Evolutionary conservation across 495 filamentous ascomycete genomes (phyloP).

Genomic region (Penicillium chermesinum): DNA sequence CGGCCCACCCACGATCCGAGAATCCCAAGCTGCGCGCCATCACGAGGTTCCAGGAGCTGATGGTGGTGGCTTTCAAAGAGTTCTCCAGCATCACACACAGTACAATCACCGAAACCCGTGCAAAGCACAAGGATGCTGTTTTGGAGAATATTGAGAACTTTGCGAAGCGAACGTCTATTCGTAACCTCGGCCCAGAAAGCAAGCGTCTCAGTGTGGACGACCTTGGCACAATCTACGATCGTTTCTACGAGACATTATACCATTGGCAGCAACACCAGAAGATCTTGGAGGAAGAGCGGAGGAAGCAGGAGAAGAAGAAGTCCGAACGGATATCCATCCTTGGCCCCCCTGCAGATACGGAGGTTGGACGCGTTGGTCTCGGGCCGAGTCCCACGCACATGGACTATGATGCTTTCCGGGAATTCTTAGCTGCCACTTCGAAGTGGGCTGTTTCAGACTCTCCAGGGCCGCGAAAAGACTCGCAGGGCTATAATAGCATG

Average conservation of each 20-base stretch:
- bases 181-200: slow-evolving; percentile 92
- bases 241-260: slow-evolving; percentile 86
- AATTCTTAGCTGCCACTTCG: slow-evolving; percentile 82
- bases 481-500: slow-evolving; percentile 48
- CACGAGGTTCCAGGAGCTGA: slow-evolving; percentile 93
- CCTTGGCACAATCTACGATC: slow-evolving; percentile 82
- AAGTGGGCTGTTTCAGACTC: slow-evolving; percentile 89
- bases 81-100: slow-evolving; percentile 92
- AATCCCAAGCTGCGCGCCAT: slow-evolving; percentile 90
- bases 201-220: slow-evolving; percentile 83
- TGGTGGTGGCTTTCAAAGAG: slow-evolving; percentile 98
- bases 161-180: slow-evolving; percentile 90
- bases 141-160: slow-evolving; percentile 94
- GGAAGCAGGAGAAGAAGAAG: slow-evolving; percentile 54
- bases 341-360: slow-evolving; percentile 33
- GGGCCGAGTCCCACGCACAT: slow-evolving; percentile 85
- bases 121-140: slow-evolving; percentile 88
- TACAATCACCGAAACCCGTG: slow-evolving; percentile 81
- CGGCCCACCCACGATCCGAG: slow-evolving; percentile 89
- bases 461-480: slow-evolving; percentile 54
- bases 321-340: slow-evolving; percentile 44
- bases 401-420: slow-evolving; percentile 93
- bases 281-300: slow-evolving; percentile 65
- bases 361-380: slow-evolving; percentile 75
- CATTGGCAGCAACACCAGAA: slow-evolving; percentile 80